Percentiles rank a stretch among this genome's conserved stretches.
Conservation (phyloP, 2,329 filamentous ascomycete genomes). For the Ophiostoma quercus region DNA sequence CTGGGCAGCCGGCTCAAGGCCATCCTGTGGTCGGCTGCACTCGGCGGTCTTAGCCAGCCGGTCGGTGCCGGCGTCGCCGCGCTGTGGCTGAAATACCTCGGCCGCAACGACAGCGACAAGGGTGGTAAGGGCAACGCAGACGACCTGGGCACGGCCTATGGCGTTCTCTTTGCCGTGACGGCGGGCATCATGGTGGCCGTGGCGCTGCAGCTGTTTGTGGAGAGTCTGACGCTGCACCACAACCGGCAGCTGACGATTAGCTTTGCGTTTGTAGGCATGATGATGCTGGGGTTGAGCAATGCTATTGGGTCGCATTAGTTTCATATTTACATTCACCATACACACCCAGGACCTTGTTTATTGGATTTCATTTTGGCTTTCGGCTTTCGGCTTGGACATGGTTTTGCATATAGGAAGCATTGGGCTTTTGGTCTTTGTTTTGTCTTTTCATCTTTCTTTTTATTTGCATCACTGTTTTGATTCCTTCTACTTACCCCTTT, state of each 20-base stretch:
- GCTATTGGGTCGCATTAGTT: constrained; percentile 61
- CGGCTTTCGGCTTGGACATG: neutral
- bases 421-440: neutral
- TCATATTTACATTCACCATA: neutral
- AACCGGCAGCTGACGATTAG: constrained; percentile 69
- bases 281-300: constrained; percentile 75
- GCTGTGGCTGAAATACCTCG: constrained; percentile 73
- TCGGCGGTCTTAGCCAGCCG: constrained; percentile 85
- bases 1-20: constrained; percentile 73
- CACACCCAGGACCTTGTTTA: neutral
- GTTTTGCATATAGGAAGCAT: neutral
- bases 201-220: constrained; percentile 79
- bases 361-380: neutral
- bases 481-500: neutral
- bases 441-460: neutral
- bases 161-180: constrained; percentile 79
- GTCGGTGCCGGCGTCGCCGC: constrained; percentile 78
- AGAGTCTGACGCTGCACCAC: constrained; percentile 78
- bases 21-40: constrained; percentile 74
- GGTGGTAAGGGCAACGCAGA: constrained; percentile 37
- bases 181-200: constrained; percentile 96
- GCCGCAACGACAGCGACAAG: constrained; percentile 44
- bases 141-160: constrained; percentile 58
- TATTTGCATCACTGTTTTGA: neutral
- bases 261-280: constrained; percentile 83